These are phyloP conservation scores for Amesomyces nigricolor DNA, from an alignment of 2,329 filamentous ascomycete genomes.

Conservation along the genomic window DNA sequence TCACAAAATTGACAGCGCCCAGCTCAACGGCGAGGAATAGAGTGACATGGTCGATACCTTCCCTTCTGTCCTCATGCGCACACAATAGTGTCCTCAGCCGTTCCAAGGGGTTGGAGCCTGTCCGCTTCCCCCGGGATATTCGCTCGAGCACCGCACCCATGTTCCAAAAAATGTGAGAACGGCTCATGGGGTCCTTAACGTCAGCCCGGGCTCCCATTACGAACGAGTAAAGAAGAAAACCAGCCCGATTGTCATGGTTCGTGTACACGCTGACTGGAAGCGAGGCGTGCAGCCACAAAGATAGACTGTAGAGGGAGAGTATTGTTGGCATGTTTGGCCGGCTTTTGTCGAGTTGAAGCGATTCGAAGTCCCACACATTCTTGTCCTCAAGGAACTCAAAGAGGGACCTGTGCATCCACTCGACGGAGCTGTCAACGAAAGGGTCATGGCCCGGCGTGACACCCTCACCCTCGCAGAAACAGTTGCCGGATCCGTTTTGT, in stretches of 20 bases:
- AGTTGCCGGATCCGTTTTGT: neutral
- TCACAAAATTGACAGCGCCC: neutral
- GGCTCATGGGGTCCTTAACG: neutral
- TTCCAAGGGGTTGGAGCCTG: neutral
- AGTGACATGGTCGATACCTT: neutral
- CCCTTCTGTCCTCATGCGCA: neutral
- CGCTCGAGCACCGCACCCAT: neutral
- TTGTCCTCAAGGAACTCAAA: conserved; percentile 13
- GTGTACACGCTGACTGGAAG: no score
- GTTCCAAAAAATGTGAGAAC: neutral
- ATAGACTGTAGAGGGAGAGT: neutral
- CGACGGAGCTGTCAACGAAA: neutral
- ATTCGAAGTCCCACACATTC: neutral
- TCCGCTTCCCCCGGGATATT: neutral
- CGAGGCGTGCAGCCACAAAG: neutral
- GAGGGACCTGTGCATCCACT: conserved; percentile 11
- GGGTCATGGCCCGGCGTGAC: neutral
- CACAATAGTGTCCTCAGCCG: neutral
- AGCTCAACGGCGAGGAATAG: neutral
- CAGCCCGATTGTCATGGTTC: neutral
- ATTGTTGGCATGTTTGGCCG: neutral
- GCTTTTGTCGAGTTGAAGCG: neutral
- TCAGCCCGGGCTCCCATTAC: neutral
- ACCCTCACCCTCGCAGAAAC: neutral
- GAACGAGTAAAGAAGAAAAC: neutral